phyloP scores from a whole-genome alignment of 2,329 filamentous ascomycete genomes.

The Fusarium stilboides region DNA sequence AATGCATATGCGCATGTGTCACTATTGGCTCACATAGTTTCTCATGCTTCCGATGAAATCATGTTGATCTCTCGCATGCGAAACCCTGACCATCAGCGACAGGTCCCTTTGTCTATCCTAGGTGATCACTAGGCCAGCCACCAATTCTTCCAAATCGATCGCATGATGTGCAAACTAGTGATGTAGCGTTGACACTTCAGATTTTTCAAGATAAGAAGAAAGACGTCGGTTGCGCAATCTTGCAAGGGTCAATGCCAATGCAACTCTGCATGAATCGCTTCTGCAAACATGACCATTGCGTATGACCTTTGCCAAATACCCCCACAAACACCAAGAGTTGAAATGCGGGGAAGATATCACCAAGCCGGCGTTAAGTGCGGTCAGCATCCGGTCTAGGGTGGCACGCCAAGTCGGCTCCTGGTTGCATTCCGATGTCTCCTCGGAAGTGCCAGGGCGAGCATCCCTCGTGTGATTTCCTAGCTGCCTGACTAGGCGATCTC shows the following conservation, averaged over 20 bases:
- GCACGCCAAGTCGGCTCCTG: not conserved
- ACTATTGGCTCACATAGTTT: slow-evolving; percentile 18
- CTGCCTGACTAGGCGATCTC: not conserved
- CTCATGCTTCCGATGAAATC: slow-evolving; percentile 19
- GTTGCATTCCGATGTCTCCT: slow-evolving; percentile 23
- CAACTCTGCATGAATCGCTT: slow-evolving; percentile 22
- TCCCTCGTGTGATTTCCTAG: slow-evolving; percentile 15
- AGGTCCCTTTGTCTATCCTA: not conserved
- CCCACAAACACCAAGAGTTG: not conserved
- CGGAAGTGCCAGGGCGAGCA: slow-evolving; percentile 19
- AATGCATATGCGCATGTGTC: not conserved
- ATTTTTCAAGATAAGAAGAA: not conserved
- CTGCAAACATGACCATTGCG: slow-evolving; percentile 20
- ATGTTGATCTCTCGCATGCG: slow-evolving; percentile 13
- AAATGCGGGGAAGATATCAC: slow-evolving; percentile 22
- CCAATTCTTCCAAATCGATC: slow-evolving; percentile 13
- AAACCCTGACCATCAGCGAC: slow-evolving; percentile 5
- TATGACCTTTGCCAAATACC: slow-evolving; percentile 26
- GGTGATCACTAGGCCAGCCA: slow-evolving; percentile 13
- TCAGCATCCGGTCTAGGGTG: slow-evolving; percentile 23
- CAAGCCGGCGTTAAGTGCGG: slow-evolving; percentile 12
- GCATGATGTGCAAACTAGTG: slow-evolving; percentile 26
- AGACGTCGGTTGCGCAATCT: slow-evolving; percentile 13
- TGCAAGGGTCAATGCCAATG: not conserved
- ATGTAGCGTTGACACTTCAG: not conserved